phyloP scores from a whole-genome alignment of 1,284 basidiomycete species.

The Tilletia walkeri region DNA sequence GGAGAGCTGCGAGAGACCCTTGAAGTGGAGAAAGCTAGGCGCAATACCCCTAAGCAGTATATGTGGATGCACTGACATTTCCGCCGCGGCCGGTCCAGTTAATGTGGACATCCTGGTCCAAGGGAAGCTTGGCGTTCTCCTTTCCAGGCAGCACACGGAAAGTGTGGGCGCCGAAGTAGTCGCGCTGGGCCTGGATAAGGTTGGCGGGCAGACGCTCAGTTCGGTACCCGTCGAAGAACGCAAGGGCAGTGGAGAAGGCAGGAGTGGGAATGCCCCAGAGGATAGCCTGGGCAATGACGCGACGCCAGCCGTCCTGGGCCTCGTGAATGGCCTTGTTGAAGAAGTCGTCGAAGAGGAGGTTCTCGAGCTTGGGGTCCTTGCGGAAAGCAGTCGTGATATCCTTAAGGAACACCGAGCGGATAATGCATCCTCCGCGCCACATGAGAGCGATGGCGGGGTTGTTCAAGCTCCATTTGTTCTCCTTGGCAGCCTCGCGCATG shows the following conservation, averaged over 20 bases:
- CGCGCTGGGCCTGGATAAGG: slow-evolving; percentile 83
- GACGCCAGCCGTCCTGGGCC: slow-evolving; percentile 97
- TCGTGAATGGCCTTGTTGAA: slow-evolving; percentile 91
- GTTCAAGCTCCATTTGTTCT: slow-evolving; percentile 68
- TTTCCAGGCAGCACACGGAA: slow-evolving; percentile 50
- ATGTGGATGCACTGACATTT: slow-evolving; percentile 85
- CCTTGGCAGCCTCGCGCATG: slow-evolving; percentile 96
- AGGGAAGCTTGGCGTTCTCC: slow-evolving; percentile 57
- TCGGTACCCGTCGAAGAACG: slow-evolving; percentile 97
- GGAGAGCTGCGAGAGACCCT: too few relatives aligned
- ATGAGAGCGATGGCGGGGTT: slow-evolving; percentile 96
- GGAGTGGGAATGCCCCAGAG: slow-evolving; percentile 98
- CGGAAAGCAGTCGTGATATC: slow-evolving; percentile 75
- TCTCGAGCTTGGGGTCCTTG: slow-evolving; percentile 83
- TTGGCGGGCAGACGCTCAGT: slow-evolving; percentile 83
- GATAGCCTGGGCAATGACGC: slow-evolving; percentile 90
- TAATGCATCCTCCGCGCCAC: slow-evolving; percentile 99
- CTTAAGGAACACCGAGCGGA: slow-evolving; percentile 61
- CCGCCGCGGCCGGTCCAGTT: slow-evolving; percentile 85
- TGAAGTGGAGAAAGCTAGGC: too few relatives aligned
- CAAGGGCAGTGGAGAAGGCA: slow-evolving; percentile 91
- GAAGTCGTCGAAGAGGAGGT: slow-evolving; percentile 93
- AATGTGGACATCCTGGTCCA: slow-evolving; percentile 73
- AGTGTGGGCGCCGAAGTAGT: slow-evolving; percentile 58
- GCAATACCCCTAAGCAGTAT: slow-evolving; percentile 69